Evolutionary conservation across 1,284 basidiomycete genomes (phyloP).

Genomic region (Ustilago shanxiensis): DNA sequence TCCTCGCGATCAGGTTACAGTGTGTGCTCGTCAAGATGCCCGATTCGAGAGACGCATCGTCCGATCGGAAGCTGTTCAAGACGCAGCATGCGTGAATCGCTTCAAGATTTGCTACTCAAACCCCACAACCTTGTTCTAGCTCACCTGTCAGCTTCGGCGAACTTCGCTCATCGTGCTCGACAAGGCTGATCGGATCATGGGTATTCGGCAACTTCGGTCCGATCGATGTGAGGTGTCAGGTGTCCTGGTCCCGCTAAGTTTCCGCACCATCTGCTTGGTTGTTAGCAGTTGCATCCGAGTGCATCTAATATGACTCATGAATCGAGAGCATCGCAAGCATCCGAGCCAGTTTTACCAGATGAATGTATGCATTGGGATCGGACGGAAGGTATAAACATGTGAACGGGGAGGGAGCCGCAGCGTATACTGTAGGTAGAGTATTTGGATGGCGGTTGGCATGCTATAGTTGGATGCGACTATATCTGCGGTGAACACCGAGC

Average conservation of each 20-base stretch:
- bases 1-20: neutral
- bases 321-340: neutral
- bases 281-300: too few relatives aligned
- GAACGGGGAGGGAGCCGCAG: neutral
- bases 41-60: neutral
- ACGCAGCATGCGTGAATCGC: too few relatives aligned
- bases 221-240: neutral
- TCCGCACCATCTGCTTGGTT: too few relatives aligned
- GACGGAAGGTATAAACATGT: neutral
- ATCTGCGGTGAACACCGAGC: constrained; percentile 63
- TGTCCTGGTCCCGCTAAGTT: neutral
- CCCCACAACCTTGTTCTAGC: neutral
- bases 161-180: neutral
- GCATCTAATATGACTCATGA: too few relatives aligned
- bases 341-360: neutral
- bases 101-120: too few relatives aligned
- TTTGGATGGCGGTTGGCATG: too few relatives aligned
- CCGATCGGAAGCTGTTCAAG: too few relatives aligned
- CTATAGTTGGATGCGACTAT: constrained; percentile 64
- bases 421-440: too few relatives aligned
- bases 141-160: neutral
- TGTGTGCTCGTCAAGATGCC: neutral
- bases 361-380: neutral
- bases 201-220: neutral
- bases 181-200: neutral